Evolutionary conservation across 148 eudicot genomes (phyloP), one percentile per base, ranked within the genome.

Genomic region (Fagopyrum esculentum): DNA sequence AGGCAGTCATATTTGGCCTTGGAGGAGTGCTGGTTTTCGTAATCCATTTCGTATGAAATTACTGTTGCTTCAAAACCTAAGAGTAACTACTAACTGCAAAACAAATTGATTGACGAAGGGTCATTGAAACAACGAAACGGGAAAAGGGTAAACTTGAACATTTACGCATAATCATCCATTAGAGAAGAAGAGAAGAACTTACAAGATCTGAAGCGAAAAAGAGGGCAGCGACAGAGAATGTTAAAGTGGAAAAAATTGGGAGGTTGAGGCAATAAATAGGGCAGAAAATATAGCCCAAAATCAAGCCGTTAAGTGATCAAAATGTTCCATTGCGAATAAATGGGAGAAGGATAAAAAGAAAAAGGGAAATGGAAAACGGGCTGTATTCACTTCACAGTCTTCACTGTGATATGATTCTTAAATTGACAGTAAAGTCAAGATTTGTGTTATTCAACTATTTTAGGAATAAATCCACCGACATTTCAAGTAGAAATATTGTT

Each of bases 1-100:
- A 66, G 71, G 46, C 71, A 66, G 6, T 66, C 71, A 43, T 12
- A 66, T 66, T 66, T 43, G 6, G 71, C 47, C 17, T 66, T 66
- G 71, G 47, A 40, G 46, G 47, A 13, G 15, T 66, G 17, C 71
- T 66, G 71, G 15, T 40, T 43, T 66, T 66, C 46, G 30, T 15
- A 13, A 12, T 66, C 71, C 71, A 66, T 66, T 66, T 5, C 9
- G 43, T 61, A 9, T 11, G 68, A 9, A 17, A 11, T 17, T 29
- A 29, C 7, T 66, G 6, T 66, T 43, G 19, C 12, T 40, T 66
- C 3, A 19, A 66, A 66, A 5, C 45, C 71, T 13, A 66, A 3
- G 9, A 66, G 46, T 66, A 61, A 61, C 40, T 35, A 35, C 40
- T 35, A 35, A 35, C 68, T 26, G 68, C 43, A 61, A 61, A 61